A percentile compares a stretch with the other conserved stretches of the same genome.
These are phyloP conservation scores for Curvularia hawaiiensis DNA, from an alignment of 2,329 filamentous ascomycete species.

Conservation along the genomic window DNA sequence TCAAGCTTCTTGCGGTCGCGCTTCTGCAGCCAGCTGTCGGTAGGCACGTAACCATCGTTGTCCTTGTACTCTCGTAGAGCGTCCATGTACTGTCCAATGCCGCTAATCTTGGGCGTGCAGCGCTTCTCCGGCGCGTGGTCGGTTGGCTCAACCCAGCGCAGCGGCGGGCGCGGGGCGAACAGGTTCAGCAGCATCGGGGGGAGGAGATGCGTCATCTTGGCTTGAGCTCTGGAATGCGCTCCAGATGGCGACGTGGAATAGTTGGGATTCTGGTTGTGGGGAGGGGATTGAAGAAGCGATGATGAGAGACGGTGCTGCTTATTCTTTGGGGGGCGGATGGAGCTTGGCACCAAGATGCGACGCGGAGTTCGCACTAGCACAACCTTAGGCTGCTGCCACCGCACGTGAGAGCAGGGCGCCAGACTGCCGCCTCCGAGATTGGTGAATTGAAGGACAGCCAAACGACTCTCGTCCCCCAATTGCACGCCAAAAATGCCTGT, in stretches of 20 bases:
- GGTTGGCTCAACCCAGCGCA: constrained; percentile 84
- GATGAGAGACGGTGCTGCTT: constrained; percentile 18
- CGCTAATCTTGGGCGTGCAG: constrained; percentile 72
- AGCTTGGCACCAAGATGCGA: constrained; percentile 22
- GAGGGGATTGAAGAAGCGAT: constrained; percentile 22
- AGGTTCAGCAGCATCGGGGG: constrained; percentile 90
- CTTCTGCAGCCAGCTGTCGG: constrained; percentile 90
- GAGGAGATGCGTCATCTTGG: constrained; percentile 90
- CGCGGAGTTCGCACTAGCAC: constrained; percentile 30
- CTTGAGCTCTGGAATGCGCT: constrained; percentile 42
- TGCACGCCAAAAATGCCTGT: constrained; percentile 52
- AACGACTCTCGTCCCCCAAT: constrained; percentile 17
- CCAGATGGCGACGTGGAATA: constrained; percentile 41
- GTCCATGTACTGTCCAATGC: constrained; percentile 75
- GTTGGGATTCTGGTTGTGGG: constrained; percentile 16
- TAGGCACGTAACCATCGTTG: constrained; percentile 76
- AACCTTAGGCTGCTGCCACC: constrained; percentile 18
- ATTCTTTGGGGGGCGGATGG: constrained; percentile 4
- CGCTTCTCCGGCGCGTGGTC: constrained; percentile 85
- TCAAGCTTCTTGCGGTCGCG: constrained; percentile 84
- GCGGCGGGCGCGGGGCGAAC: constrained; percentile 89
- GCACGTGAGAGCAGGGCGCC: constrained; percentile 36
- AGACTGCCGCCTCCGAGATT: constrained; percentile 22
- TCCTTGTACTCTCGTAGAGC: constrained; percentile 78
- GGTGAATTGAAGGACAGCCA: constrained; percentile 1